phyloP scores from a whole-genome alignment of 495 filamentous ascomycete genomes.

The Melanomma pulvis-pyrius region DNA sequence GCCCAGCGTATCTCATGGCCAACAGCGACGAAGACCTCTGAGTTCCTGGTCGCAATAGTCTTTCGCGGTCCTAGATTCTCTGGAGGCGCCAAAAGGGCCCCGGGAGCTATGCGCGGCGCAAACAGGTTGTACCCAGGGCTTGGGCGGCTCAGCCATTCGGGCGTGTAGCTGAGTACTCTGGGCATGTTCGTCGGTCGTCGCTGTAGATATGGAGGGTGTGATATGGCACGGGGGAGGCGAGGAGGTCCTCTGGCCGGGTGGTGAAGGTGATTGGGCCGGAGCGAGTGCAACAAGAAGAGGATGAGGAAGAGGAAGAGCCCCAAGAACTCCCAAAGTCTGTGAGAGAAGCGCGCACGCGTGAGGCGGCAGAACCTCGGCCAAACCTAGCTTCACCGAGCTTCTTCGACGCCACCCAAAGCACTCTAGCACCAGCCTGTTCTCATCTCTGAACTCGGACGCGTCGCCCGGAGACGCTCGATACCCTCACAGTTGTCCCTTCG shows the following conservation, averaged over 20 bases:
- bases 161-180: conserved; percentile 77
- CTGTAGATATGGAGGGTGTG: neutral
- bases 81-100: neutral
- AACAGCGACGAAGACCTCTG: conserved; percentile 80
- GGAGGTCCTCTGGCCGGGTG: neutral
- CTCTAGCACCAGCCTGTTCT: neutral
- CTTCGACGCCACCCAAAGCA: neutral
- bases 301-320: too few relatives aligned
- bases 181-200: conserved; percentile 59
- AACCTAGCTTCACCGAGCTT: neutral
- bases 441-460: neutral
- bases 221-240: neutral
- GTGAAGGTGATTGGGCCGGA: neutral
- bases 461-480: neutral
- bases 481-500: neutral
- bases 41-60: conserved; percentile 72
- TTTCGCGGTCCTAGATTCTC: conserved; percentile 40
- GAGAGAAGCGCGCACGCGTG: neutral
- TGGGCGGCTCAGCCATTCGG: conserved; percentile 77
- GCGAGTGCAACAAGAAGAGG: neutral
- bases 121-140: conserved; percentile 76
- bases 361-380: conserved; percentile 15
- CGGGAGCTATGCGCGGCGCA: conserved; percentile 42
- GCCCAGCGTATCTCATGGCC: conserved; percentile 88
- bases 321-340: neutral